Evolutionary conservation across 768 basidiomycete genomes (phyloP), one percentile per base, ranked within the genome.

Genomic region (Termitomyces sp.): DNA sequence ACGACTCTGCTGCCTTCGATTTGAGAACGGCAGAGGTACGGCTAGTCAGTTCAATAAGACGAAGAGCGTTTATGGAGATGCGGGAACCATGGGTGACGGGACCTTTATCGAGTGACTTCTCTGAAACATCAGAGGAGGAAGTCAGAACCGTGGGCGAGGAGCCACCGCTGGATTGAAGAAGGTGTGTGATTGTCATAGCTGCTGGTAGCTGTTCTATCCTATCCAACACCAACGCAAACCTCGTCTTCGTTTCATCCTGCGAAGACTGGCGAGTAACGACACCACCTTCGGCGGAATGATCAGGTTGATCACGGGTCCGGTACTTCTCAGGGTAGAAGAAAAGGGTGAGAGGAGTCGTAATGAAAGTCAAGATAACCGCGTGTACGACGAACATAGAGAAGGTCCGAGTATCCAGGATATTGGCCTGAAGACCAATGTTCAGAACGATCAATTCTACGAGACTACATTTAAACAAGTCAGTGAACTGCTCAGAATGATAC

Each of bases 321-420:
- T 82, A 68, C 62, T 77, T 76, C 1, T 76, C 64, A 4, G 94
- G 93, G 68, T 95, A 95, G 70, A 91, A 84, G 29, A 79, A 61
- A 20, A 92, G 72, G 1, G 88, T 88, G 52, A 93, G 78, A 1
- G 94, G 94, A 0, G 93, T 94, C 2, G 91, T 92, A 52, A 91
- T 79, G 74, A 90, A 85, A 0, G 92, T 93, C 44, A 93, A 73
- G 44, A 92, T 72, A 36, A 92, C 72, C 6, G 88, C 85, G 46
- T 85, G 83, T 43, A 94, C 73, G 56, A 95, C 92, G 58, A 95
- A 92, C 89, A 94, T 94, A 0, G 91, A 89, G 74, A 95, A 93
- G 13, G 87, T 80, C 16, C 82, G 78, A 0, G 75, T 69, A 61
- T 83, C 76, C 45, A 89, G 74, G 52, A 90, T 84, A 11, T 72